phyloP scores from a whole-genome alignment of 345 rosid species.

The Geranium brycei region DNA sequence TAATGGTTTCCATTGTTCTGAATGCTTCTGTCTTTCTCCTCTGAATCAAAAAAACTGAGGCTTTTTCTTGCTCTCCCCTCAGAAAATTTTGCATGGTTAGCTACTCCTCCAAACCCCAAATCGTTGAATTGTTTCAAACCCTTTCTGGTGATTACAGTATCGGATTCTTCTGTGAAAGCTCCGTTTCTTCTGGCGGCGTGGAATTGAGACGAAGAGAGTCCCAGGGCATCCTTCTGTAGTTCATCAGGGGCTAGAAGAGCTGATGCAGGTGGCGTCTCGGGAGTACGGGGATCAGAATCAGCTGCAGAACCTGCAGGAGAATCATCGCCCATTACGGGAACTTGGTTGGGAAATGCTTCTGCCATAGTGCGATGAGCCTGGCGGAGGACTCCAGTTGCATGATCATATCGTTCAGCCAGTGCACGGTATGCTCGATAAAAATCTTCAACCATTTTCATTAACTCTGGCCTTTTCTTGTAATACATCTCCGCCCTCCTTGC shows the following conservation, averaged over 20 bases:
- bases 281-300: constrained; percentile 63
- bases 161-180: constrained; percentile 52
- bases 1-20: constrained; percentile 16
- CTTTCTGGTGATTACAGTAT: constrained; percentile 31
- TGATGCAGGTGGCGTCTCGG: constrained; percentile 39
- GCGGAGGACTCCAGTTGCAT: constrained; percentile 83
- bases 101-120: constrained; percentile 21
- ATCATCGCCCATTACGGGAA: constrained; percentile 61
- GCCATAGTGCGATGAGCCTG: constrained; percentile 91
- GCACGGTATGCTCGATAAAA: constrained; percentile 96
- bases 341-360: constrained; percentile 89
- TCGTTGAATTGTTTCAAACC: constrained; percentile 47
- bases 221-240: constrained; percentile 47
- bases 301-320: constrained; percentile 20
- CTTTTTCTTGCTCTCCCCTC: constrained; percentile 66
- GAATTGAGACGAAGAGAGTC: constrained; percentile 31
- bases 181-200: constrained; percentile 42
- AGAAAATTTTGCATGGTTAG: too few species aligned
- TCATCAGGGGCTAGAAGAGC: constrained; percentile 46
- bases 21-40: constrained; percentile 22
- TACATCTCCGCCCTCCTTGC: constrained; percentile 99
- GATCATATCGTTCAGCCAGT: constrained; percentile 93
- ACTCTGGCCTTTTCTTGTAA: constrained; percentile 92
- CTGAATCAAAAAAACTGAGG: constrained; percentile 54
- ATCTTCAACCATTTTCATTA: constrained; percentile 96